Evolutionary conservation across 768 basidiomycete species (phyloP).

Genomic region (Porpolomopsis calyptriformis): DNA sequence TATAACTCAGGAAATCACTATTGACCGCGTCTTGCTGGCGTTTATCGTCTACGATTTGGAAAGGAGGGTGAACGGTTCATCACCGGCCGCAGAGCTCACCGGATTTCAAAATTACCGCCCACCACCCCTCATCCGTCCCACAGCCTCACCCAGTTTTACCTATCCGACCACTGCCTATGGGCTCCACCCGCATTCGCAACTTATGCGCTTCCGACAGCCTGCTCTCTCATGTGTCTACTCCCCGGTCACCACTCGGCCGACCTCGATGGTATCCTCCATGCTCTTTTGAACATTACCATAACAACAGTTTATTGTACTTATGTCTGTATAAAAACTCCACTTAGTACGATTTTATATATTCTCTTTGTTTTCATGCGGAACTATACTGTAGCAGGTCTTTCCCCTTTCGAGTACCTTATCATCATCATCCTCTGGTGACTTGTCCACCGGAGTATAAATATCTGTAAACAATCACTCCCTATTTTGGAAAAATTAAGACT

Average conservation of each 20-base stretch:
- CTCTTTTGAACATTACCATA: conserved; percentile 6
- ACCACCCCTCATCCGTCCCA: neutral
- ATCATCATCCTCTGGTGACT: no score
- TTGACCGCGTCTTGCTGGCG: conserved; percentile 53
- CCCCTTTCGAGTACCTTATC: no score
- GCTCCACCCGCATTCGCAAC: conserved; percentile 16
- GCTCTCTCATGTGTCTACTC: conserved; percentile 35
- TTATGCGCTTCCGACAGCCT: conserved; percentile 23
- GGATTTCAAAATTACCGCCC: conserved; percentile 25
- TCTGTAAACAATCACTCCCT: no score
- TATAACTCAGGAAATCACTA: conserved; percentile 61
- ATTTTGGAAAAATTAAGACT: no score
- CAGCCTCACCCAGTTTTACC: neutral
- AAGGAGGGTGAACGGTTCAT: conserved; percentile 36
- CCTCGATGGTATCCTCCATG: conserved; percentile 5
- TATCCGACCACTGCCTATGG: conserved; percentile 7
- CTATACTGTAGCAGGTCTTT: no score
- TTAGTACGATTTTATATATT: neutral
- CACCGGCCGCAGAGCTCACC: conserved; percentile 53
- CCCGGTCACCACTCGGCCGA: conserved; percentile 19
- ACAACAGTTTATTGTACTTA: neutral
- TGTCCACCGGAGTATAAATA: no score
- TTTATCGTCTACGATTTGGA: conserved; percentile 61
- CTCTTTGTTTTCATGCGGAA: no score
- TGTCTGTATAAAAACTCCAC: neutral